phyloP scores from a whole-genome alignment of 345 rosid species.

The Excoecaria agallocha region DNA sequence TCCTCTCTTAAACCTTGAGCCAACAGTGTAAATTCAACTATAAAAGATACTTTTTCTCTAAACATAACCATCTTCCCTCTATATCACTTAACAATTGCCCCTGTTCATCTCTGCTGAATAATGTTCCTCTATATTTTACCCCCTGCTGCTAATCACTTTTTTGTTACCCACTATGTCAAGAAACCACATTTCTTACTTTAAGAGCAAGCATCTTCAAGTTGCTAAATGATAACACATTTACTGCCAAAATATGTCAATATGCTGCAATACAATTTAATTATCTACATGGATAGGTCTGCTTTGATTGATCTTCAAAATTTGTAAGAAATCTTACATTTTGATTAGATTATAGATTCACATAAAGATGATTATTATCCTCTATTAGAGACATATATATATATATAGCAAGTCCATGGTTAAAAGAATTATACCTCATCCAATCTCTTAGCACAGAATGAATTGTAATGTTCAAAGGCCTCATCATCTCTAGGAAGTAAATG shows the following conservation, averaged over 20 bases:
- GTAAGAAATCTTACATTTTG: not conserved
- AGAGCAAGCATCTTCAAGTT: not conserved
- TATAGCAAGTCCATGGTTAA: not conserved
- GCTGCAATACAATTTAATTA: too few species aligned
- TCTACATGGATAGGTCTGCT: not conserved
- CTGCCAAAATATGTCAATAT: not conserved
- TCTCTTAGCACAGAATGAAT: conserved; percentile 59
- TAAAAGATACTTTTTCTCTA: too few species aligned
- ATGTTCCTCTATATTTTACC: not conserved
- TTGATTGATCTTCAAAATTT: not conserved
- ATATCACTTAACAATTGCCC: not conserved
- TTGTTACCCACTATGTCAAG: not conserved
- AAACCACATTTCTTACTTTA: not conserved
- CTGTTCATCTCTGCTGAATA: not conserved
- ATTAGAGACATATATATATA: not conserved
- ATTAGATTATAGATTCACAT: not conserved
- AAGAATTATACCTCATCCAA: conserved; percentile 73
- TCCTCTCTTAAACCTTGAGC: too few species aligned
- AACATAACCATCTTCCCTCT: too few species aligned
- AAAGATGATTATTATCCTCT: not conserved
- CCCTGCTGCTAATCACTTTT: not conserved
- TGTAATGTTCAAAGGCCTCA: conserved; percentile 82
- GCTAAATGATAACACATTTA: not conserved
- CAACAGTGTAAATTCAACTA: too few species aligned
- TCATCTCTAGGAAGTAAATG: conserved; percentile 95